These are phyloP conservation scores for Pelargonium cotyledonis DNA, from an alignment of 441 rosid genomes.

Conservation along the genomic window DNA sequence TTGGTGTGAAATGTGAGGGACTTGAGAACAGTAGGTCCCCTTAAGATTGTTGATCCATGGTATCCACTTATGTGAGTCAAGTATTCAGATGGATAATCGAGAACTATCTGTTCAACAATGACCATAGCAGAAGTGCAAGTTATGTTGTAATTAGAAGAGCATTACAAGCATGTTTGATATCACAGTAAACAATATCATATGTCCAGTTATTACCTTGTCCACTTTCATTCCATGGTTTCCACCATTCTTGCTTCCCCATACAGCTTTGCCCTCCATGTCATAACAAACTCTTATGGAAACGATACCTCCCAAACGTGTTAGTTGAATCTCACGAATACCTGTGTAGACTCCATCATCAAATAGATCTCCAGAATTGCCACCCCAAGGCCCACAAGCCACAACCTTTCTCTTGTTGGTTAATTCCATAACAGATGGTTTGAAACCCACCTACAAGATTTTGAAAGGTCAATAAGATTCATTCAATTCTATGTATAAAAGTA, in stretches of 20 bases:
- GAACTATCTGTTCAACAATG: background rate
- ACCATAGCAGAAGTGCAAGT: too few relatives aligned
- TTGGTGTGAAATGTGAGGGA: slow-evolving; percentile 3
- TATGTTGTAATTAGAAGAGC: too few relatives aligned
- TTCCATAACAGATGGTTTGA: background rate
- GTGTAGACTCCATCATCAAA: background rate
- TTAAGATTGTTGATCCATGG: background rate
- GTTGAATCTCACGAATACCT: background rate
- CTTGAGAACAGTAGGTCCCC: background rate
- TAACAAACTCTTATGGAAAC: background rate
- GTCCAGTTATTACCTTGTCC: slow-evolving; percentile 4
- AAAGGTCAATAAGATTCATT: background rate
- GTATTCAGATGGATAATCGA: background rate
- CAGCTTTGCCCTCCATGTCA: slow-evolving; percentile 2
- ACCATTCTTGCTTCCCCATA: background rate
- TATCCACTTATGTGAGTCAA: background rate
- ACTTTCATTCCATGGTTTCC: background rate
- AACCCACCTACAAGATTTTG: background rate
- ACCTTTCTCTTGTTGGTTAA: background rate
- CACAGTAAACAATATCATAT: background rate
- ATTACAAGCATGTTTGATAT: background rate
- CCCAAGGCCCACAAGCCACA: slow-evolving; percentile 6
- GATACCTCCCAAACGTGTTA: background rate
- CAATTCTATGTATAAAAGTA: too few relatives aligned
- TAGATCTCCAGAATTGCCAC: background rate